These are phyloP conservation scores for Podospora pseudopauciseta DNA, from an alignment of 495 filamentous ascomycete species.

Conservation along the genomic window DNA sequence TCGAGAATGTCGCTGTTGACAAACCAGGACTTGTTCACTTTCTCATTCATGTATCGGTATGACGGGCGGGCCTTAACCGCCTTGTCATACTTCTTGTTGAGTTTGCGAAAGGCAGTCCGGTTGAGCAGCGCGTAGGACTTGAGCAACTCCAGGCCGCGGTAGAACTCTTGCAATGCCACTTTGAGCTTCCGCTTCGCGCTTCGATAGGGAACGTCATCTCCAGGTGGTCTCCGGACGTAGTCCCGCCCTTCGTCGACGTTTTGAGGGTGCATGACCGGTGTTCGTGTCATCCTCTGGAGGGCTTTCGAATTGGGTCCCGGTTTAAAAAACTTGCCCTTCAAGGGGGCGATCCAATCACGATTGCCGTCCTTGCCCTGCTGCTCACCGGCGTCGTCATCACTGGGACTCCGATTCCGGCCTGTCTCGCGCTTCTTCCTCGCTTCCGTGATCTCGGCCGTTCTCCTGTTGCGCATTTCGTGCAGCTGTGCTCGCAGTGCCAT, in stretches of 20 bases:
- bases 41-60: slow-evolving; percentile 83
- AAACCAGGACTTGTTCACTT: slow-evolving; percentile 86
- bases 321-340: slow-evolving; percentile 42
- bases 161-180: slow-evolving; percentile 83
- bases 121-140: slow-evolving; percentile 89
- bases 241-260: slow-evolving; percentile 50
- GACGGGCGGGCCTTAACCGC: slow-evolving; percentile 70
- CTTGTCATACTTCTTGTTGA: slow-evolving; percentile 99
- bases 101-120: slow-evolving; percentile 88
- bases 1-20: slow-evolving; percentile 81
- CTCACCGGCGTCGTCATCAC: slow-evolving; percentile 19
- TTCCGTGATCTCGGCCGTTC: slow-evolving; percentile 65
- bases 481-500: slow-evolving; percentile 69
- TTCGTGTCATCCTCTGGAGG: slow-evolving; percentile 39
- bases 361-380: slow-evolving; percentile 20
- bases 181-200: slow-evolving; percentile 89
- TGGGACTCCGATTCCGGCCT: slow-evolving; percentile 13
- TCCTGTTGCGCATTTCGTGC: slow-evolving; percentile 79
- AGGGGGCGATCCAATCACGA: slow-evolving; percentile 40
- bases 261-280: slow-evolving; percentile 36
- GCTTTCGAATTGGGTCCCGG: slow-evolving; percentile 48
- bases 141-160: slow-evolving; percentile 83
- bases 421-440: slow-evolving; percentile 31
- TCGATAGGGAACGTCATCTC: slow-evolving; percentile 68
- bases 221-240: slow-evolving; percentile 57